Percentiles rank a stretch among this genome's conserved stretches.
These are phyloP conservation scores for Xylaria scruposa DNA, from an alignment of 495 filamentous ascomycete species.

Conservation along the genomic window DNA sequence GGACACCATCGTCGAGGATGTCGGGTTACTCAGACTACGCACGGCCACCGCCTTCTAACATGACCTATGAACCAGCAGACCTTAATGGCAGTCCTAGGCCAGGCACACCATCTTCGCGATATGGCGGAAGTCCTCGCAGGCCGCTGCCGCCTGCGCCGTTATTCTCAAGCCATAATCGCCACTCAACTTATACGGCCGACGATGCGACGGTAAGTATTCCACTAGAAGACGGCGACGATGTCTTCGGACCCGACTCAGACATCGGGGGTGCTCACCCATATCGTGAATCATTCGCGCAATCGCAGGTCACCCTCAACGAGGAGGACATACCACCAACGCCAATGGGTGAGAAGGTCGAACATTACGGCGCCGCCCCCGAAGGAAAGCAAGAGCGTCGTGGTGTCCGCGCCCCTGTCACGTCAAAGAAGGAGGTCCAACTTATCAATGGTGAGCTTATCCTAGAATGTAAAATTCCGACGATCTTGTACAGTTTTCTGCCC, in stretches of 20 bases:
- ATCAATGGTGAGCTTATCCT: slow-evolving; percentile 97
- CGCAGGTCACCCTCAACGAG: slow-evolving; percentile 55
- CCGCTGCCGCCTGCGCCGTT: slow-evolving; percentile 92
- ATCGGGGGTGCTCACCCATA: slow-evolving; percentile 47
- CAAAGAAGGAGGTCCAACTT: slow-evolving; percentile 90
- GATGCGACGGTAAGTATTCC: slow-evolving; percentile 66
- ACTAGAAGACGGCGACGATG: slow-evolving; percentile 58
- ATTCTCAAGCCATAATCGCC: slow-evolving; percentile 62
- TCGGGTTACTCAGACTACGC: slow-evolving; percentile 63
- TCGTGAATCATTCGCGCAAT: slow-evolving; percentile 70
- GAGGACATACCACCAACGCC: slow-evolving; percentile 35
- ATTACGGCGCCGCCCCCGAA: slow-evolving; percentile 88
- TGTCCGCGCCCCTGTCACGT: slow-evolving; percentile 84
- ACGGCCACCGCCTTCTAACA: slow-evolving; percentile 70
- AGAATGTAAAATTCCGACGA: slow-evolving; percentile 99
- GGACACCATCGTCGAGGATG: slow-evolving; percentile 70
- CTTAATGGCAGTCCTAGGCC: slow-evolving; percentile 89
- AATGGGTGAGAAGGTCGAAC: slow-evolving; percentile 63
- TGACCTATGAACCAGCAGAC: slow-evolving; percentile 83
- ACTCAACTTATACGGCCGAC: slow-evolving; percentile 51
- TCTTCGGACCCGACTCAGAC: slow-evolving; percentile 71
- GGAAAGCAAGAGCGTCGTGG: slow-evolving; percentile 84
- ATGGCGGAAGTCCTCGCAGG: slow-evolving; percentile 81
- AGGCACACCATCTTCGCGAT: slow-evolving; percentile 85
- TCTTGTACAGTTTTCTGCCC: slow-evolving; percentile 92